These are phyloP conservation scores for Isoetes engelmannii DNA, from an alignment of 83 land plant species.

Conservation along the genomic window DNA sequence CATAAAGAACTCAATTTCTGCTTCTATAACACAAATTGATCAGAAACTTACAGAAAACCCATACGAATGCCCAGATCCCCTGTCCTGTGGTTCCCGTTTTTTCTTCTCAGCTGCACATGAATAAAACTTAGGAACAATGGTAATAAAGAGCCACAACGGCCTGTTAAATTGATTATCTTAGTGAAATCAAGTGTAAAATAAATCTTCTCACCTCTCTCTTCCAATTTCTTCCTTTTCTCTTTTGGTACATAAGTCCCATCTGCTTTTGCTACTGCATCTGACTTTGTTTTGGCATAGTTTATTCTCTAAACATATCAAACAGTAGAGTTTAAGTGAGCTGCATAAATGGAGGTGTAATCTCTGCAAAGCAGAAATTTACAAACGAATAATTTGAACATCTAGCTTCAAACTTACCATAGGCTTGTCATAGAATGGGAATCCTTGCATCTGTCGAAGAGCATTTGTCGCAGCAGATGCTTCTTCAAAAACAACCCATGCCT, in stretches of 20 bases:
- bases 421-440: conserved; percentile 88
- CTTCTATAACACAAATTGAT: background rate
- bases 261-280: conserved; percentile 85
- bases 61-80: conserved; percentile 33
- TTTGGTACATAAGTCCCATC: conserved; percentile 89
- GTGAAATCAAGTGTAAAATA: background rate
- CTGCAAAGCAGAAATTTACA: too few species aligned
- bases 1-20: conserved; percentile 7
- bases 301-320: conserved; percentile 50
- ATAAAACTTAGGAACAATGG: background rate
- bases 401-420: conserved; percentile 53
- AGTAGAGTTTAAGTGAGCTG: background rate
- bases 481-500: conserved; percentile 90
- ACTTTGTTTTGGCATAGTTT: conserved; percentile 87
- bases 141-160: background rate
- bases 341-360: background rate
- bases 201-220: conserved; percentile 58
- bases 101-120: conserved; percentile 47
- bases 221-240: conserved; percentile 73
- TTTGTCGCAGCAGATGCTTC: conserved; percentile 75
- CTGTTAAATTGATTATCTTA: background rate
- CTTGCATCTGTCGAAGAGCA: conserved; percentile 86
- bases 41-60: background rate
- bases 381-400: too few species aligned
- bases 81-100: conserved; percentile 60